Conservation (phyloP, 805 yeast genomes). For the Dipodascopsis uninucleata region DNA sequence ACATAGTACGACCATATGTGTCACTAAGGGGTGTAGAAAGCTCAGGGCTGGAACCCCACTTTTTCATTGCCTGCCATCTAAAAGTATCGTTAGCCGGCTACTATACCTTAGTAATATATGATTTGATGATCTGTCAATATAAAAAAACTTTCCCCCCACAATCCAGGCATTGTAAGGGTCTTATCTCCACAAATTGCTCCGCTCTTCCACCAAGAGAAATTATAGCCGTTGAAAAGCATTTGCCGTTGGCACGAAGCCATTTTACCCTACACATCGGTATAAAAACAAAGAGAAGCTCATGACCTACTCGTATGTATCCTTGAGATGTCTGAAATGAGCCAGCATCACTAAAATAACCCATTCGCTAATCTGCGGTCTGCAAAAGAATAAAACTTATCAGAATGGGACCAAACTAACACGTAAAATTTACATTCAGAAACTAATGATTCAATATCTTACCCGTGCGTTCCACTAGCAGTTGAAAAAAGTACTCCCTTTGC, state of each 20-base stretch:
- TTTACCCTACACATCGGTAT: too few species aligned
- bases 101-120: neutral
- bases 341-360: slow-evolving; percentile 24
- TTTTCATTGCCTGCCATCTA: slow-evolving; percentile 20
- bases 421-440: too few species aligned
- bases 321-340: slow-evolving; percentile 16
- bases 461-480: slow-evolving; percentile 30
- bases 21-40: slow-evolving; percentile 7
- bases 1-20: slow-evolving; percentile 23
- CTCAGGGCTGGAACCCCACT: slow-evolving; percentile 23
- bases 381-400: neutral
- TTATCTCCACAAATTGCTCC: too few species aligned
- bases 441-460: too few species aligned
- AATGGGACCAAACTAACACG: neutral
- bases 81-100: neutral
- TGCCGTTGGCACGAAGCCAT: too few species aligned
- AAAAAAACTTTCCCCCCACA: too few species aligned
- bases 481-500: slow-evolving; percentile 12
- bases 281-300: too few species aligned
- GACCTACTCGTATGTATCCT: slow-evolving; percentile 2
- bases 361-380: slow-evolving; percentile 26
- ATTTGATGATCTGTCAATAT: too few species aligned
- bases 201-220: too few species aligned
- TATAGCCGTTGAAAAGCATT: too few species aligned
- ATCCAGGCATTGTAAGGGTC: too few species aligned